These are phyloP conservation scores for Corymbia calophylla DNA, from an alignment of 441 rosid species.

Conservation along the genomic window DNA sequence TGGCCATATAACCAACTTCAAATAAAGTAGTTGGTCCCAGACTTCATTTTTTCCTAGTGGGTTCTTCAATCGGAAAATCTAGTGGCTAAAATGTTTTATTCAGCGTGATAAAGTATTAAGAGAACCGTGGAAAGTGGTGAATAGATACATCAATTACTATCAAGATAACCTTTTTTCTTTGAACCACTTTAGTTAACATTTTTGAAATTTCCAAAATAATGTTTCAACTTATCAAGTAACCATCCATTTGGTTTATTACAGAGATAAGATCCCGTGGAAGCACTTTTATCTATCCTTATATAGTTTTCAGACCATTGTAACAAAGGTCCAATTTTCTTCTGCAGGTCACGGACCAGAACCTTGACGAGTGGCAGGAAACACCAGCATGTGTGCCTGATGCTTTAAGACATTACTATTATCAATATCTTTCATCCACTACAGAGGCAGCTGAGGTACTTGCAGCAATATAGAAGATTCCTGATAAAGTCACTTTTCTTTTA, in stretches of 20 bases:
- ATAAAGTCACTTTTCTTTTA: background rate
- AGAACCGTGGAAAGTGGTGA: background rate
- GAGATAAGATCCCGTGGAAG: background rate
- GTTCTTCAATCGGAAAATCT: background rate
- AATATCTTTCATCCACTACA: slow-evolving; percentile 88
- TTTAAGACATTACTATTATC: slow-evolving; percentile 88
- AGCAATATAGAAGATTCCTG: background rate
- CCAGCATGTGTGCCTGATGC: slow-evolving; percentile 91
- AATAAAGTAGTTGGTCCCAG: background rate
- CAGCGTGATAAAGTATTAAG: background rate
- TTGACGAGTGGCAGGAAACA: slow-evolving; percentile 79
- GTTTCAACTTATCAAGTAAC: background rate
- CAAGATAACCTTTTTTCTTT: background rate
- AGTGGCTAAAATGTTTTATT: background rate
- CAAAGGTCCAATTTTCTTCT: slow-evolving; percentile 11
- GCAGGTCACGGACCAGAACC: slow-evolving; percentile 92
- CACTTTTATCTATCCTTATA: background rate
- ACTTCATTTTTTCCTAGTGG: background rate
- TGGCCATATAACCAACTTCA: background rate
- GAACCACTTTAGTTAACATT: background rate
- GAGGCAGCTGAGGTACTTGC: slow-evolving; percentile 89
- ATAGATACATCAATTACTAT: background rate
- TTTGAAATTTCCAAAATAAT: background rate
- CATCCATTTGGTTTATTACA: background rate
- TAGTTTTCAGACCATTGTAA: background rate